Evolutionary conservation across 495 filamentous ascomycete species (phyloP).

Genomic region (Cercophora samala): DNA sequence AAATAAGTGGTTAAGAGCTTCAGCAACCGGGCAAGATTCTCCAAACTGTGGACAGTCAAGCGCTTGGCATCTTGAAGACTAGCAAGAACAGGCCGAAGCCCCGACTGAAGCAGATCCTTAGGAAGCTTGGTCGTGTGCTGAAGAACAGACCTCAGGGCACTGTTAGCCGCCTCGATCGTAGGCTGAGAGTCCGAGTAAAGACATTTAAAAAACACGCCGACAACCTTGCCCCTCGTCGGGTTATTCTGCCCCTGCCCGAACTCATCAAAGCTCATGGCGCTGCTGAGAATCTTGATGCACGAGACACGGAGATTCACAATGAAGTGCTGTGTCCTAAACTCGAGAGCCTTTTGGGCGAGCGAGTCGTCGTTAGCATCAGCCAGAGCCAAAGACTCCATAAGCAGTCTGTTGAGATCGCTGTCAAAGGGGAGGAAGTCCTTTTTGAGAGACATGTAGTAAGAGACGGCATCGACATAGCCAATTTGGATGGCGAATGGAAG

Average conservation of each 20-base stretch:
- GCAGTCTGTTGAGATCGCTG: constrained; percentile 79
- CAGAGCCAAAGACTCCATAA: constrained; percentile 87
- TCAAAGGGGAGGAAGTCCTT: constrained; percentile 85
- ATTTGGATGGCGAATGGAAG: constrained; percentile 91
- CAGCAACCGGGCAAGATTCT: constrained; percentile 84
- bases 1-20: constrained; percentile 95
- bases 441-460: constrained; percentile 83
- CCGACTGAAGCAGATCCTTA: constrained; percentile 91
- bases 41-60: constrained; percentile 81
- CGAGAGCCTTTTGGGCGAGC: constrained; percentile 75
- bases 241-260: constrained; percentile 66
- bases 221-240: constrained; percentile 76
- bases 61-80: constrained; percentile 93
- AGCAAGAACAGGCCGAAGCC: constrained; percentile 88
- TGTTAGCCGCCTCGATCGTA: constrained; percentile 91
- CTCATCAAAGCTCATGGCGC: constrained; percentile 87
- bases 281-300: constrained; percentile 87
- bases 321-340: constrained; percentile 84
- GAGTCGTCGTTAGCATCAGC: constrained; percentile 92
- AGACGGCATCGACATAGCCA: constrained; percentile 95
- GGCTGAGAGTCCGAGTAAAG: constrained; percentile 87
- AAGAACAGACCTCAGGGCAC: constrained; percentile 78
- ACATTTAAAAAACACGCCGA: constrained; percentile 95
- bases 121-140: constrained; percentile 86
- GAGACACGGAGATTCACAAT: constrained; percentile 91